phyloP scores from a whole-genome alignment of 306 rosid species.

The Vigna angularis region DNA sequence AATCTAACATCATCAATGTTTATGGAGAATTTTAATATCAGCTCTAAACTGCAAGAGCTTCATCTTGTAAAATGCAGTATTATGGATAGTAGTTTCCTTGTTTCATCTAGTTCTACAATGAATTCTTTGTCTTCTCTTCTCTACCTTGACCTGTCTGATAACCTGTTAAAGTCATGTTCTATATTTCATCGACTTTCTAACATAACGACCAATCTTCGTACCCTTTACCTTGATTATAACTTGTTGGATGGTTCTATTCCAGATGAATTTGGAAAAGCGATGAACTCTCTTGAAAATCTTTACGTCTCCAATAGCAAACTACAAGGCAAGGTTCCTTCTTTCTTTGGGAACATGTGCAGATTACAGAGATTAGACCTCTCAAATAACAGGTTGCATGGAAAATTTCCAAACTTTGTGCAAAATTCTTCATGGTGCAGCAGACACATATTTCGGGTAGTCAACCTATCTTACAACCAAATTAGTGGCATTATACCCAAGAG shows the following conservation, averaged over 20 bases:
- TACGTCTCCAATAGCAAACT: background rate
- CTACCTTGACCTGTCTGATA: background rate
- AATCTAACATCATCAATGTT: background rate
- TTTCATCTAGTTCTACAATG: background rate
- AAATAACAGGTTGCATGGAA: too few species aligned
- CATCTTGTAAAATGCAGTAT: background rate
- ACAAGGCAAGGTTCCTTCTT: slow-evolving; percentile 13
- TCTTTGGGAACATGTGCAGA: slow-evolving; percentile 9
- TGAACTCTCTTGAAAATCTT: background rate
- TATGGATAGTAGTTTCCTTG: background rate
- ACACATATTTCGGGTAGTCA: too few species aligned
- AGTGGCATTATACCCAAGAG: too few species aligned
- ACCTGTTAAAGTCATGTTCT: background rate
- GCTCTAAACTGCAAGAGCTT: background rate
- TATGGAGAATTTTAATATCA: background rate
- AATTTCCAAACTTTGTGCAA: too few species aligned
- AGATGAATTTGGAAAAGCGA: background rate
- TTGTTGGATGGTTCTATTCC: slow-evolving; percentile 4
- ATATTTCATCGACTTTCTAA: slow-evolving; percentile 7
- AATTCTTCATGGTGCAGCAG: too few species aligned
- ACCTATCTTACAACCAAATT: too few species aligned
- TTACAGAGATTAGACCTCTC: background rate
- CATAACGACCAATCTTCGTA: slow-evolving; percentile 12
- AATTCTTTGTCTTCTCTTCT: background rate
- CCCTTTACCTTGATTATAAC: background rate